These are phyloP conservation scores for Sequoia sempervirens DNA, from an alignment of 75 land plant genomes.

Conservation along the genomic window DNA sequence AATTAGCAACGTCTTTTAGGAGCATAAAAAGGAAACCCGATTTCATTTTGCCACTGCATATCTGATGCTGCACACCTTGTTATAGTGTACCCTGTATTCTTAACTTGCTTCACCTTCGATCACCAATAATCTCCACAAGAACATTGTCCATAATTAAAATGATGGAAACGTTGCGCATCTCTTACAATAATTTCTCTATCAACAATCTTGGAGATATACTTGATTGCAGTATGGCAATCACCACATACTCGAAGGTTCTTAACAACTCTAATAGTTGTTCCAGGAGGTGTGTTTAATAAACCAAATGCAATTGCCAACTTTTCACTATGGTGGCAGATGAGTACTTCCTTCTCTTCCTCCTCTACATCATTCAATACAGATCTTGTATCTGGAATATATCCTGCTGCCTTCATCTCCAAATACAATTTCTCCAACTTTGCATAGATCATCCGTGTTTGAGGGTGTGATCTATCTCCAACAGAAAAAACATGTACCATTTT, in stretches of 20 bases:
- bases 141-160: constrained; percentile 13
- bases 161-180: constrained; percentile 12
- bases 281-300: constrained; percentile 1
- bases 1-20: neutral
- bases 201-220: constrained; percentile 11
- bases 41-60: neutral
- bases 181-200: constrained; percentile 11
- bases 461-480: constrained; percentile 15
- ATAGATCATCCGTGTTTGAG: constrained; percentile 9
- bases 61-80: neutral
- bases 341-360: constrained; percentile 12
- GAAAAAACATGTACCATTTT: constrained; percentile 13
- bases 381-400: constrained; percentile 12
- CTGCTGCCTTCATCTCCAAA: constrained; percentile 8
- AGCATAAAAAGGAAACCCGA: neutral
- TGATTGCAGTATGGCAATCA: constrained; percentile 19
- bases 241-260: constrained; percentile 16
- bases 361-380: constrained; percentile 13
- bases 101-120: neutral
- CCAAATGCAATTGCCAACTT: constrained; percentile 18
- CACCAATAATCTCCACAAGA: constrained; percentile 20
- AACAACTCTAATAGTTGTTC: constrained; percentile 4
- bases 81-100: neutral
- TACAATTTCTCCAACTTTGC: constrained; percentile 13
- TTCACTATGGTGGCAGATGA: constrained; percentile 16